Percentiles rank a stretch among this genome's conserved stretches.
Conservation (phyloP, 2,329 filamentous ascomycete species). For the Reticulascus tulasneorum region DNA sequence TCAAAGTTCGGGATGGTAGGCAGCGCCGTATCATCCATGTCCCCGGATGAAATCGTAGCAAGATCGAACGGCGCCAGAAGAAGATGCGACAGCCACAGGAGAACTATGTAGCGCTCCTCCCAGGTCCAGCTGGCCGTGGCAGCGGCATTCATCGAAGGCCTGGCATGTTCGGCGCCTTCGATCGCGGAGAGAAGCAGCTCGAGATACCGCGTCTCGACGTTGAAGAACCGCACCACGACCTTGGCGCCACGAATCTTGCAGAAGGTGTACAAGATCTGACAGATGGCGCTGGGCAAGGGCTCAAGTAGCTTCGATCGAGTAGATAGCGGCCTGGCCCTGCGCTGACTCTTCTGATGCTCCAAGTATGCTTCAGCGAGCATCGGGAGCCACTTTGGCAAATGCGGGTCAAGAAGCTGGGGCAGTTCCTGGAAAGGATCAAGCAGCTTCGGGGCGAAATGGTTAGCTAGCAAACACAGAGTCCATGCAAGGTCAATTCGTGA, state of each 20-base stretch:
- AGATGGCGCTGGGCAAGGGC: slow-evolving; percentile 67
- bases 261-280: slow-evolving; percentile 78
- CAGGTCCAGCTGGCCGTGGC: slow-evolving; percentile 53
- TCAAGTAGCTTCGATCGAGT: slow-evolving; percentile 38
- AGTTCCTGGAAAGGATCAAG: slow-evolving; percentile 94
- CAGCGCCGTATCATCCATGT: slow-evolving; percentile 36
- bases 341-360: slow-evolving; percentile 50
- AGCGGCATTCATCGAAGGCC: slow-evolving; percentile 2
- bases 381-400: slow-evolving; percentile 72
- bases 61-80: slow-evolving; percentile 87
- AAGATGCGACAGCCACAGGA: slow-evolving; percentile 84
- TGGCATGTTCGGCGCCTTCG: slow-evolving; percentile 50
- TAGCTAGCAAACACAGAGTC: slow-evolving; percentile 1
- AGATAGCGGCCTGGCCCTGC: slow-evolving; percentile 22
- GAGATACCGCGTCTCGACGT: slow-evolving; percentile 81
- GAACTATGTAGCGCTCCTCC: slow-evolving; percentile 83
- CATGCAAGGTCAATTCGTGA: not conserved
- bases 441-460: slow-evolving; percentile 33
- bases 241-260: slow-evolving; percentile 95
- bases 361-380: slow-evolving; percentile 73
- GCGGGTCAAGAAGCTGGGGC: slow-evolving; percentile 84
- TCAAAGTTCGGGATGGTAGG: slow-evolving; percentile 43
- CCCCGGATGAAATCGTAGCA: slow-evolving; percentile 70
- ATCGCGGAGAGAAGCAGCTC: slow-evolving; percentile 75
- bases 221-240: slow-evolving; percentile 84